These are phyloP conservation scores for Mycena metata DNA, from an alignment of 768 basidiomycete genomes.

Conservation along the genomic window DNA sequence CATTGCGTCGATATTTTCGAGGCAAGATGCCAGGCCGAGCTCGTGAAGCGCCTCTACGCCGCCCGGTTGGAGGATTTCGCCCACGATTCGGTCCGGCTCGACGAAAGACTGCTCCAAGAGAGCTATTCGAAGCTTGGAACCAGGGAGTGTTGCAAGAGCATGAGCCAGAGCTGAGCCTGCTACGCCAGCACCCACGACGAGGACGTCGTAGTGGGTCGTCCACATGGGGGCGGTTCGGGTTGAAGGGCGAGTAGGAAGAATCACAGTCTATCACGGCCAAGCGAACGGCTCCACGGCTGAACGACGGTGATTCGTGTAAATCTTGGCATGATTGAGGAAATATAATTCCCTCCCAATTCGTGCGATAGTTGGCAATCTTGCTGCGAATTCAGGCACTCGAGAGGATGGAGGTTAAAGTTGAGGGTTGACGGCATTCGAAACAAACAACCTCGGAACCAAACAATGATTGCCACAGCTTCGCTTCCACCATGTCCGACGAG, in stretches of 20 bases:
- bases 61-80: slow-evolving; percentile 95
- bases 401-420: background rate
- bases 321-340: slow-evolving; percentile 13
- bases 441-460: background rate
- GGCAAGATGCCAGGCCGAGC: slow-evolving; percentile 79
- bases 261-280: too few relatives aligned
- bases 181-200: slow-evolving; percentile 94
- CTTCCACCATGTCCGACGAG: background rate
- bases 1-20: slow-evolving; percentile 90
- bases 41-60: slow-evolving; percentile 81
- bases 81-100: slow-evolving; percentile 97
- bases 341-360: slow-evolving; percentile 1
- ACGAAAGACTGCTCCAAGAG: slow-evolving; percentile 91
- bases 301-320: background rate
- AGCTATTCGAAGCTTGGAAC: slow-evolving; percentile 77
- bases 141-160: slow-evolving; percentile 75
- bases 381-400: background rate
- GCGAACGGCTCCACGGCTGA: too few relatives aligned
- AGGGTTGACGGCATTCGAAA: background rate
- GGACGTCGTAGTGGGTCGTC: slow-evolving; percentile 69
- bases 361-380: background rate
- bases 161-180: slow-evolving; percentile 91
- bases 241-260: background rate
- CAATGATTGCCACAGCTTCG: background rate
- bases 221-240: slow-evolving; percentile 17